Conservation (phyloP, 1,284 basidiomycete genomes). For the Pyrrhoderma lamaoense region DNA sequence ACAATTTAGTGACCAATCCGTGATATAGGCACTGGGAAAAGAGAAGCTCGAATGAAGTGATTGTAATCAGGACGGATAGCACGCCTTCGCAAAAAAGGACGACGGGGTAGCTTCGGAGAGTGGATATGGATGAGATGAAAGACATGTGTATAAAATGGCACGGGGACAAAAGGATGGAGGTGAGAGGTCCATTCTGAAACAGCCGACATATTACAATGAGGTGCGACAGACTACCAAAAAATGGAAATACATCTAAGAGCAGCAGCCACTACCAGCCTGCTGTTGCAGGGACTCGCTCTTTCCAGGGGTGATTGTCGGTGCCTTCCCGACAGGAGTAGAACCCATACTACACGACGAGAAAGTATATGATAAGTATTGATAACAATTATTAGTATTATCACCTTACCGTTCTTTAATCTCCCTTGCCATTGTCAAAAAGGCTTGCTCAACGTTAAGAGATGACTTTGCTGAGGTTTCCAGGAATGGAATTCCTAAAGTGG, state of each 20-base stretch:
- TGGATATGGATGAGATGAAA: not conserved
- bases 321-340: conserved; percentile 65
- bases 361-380: not conserved
- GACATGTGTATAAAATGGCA: conserved; percentile 1
- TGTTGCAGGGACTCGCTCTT: conserved; percentile 33
- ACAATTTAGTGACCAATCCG: conserved; percentile 16
- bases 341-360: conserved; percentile 54
- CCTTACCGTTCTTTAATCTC: conserved; percentile 91
- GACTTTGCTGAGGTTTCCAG: conserved; percentile 99
- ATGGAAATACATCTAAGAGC: conserved; percentile 9
- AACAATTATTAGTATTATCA: not conserved
- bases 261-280: conserved; percentile 16
- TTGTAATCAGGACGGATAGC: conserved; percentile 4
- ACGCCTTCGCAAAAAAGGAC: conserved; percentile 8
- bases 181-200: conserved; percentile 3
- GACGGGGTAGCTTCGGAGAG: not conserved
- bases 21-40: conserved; percentile 8
- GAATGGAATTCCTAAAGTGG: conserved; percentile 93
- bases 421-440: conserved; percentile 99
- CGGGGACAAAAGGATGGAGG: not conserved
- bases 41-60: conserved; percentile 6
- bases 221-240: not conserved
- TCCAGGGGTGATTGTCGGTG: conserved; percentile 43
- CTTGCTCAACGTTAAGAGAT: conserved; percentile 97
- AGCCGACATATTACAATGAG: conserved; percentile 1